A percentile compares a stretch with the other conserved stretches of the same genome.
Evolutionary conservation across 176 grass and related monocot species (phyloP).

Genomic region (Miscanthus lutarioriparius): DNA sequence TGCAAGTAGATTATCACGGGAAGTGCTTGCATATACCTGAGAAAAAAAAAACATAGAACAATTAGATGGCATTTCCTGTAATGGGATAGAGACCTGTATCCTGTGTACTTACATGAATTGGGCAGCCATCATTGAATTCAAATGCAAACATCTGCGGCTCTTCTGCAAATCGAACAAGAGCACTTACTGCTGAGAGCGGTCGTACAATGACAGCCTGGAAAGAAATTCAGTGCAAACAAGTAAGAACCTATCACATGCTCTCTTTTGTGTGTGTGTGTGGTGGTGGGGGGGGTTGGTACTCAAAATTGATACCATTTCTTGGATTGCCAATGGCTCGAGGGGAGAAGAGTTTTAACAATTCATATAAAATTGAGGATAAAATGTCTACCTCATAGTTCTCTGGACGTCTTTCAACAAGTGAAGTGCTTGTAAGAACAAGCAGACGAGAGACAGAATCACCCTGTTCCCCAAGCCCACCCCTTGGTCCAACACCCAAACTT

Average conservation of each 20-base stretch:
- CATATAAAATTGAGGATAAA: not conserved
- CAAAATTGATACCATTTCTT: conserved; percentile 2
- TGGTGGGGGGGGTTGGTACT: not conserved
- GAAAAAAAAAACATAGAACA: conserved; percentile 30
- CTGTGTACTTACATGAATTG: conserved; percentile 87
- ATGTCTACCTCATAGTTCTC: conserved; percentile 86
- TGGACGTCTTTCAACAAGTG: conserved; percentile 90
- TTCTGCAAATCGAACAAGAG: conserved; percentile 96
- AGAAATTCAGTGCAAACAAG: conserved; percentile 28
- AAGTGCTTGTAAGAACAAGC: conserved; percentile 88
- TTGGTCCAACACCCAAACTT: conserved; percentile 84
- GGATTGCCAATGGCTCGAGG: conserved; percentile 6
- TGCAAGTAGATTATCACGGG: conserved; percentile 93
- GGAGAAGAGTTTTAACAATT: conserved; percentile 22
- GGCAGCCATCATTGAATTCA: conserved; percentile 95
- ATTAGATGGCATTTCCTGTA: conserved; percentile 31
- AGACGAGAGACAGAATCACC: conserved; percentile 95
- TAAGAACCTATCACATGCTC: conserved; percentile 28
- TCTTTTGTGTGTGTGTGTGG: not conserved
- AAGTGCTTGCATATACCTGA: conserved; percentile 98
- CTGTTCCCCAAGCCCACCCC: conserved; percentile 95
- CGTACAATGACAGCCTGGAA: conserved; percentile 87
- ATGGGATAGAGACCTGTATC: not conserved
- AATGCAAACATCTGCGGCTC: conserved; percentile 99
- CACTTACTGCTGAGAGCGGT: conserved; percentile 74